Percentiles rank a stretch among this genome's conserved stretches.
Evolutionary conservation across 164 flowering plant species (phyloP).

Genomic region (Brasenia schreberi): DNA sequence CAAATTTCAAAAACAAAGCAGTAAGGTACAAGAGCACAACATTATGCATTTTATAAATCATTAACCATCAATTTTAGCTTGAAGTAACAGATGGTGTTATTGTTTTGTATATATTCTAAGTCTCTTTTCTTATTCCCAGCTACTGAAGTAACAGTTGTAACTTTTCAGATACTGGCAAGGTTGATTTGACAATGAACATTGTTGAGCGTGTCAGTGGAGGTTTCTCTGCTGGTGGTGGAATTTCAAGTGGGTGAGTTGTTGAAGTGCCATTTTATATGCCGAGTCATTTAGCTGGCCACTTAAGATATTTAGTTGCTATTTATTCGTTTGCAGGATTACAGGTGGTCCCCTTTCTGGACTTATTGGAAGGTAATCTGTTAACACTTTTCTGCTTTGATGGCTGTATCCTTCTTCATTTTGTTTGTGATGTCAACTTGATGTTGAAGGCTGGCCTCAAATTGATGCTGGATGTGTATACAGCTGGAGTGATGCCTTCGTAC

Average conservation of each 20-base stretch:
- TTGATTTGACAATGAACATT: constrained; percentile 82
- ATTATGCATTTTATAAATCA: no score
- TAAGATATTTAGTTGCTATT: neutral
- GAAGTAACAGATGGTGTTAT: no score
- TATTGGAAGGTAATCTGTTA: constrained; percentile 69
- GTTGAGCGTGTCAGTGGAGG: constrained; percentile 96
- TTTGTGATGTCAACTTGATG: no score
- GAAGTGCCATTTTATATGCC: neutral
- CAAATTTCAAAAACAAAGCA: no score
- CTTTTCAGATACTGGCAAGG: constrained; percentile 69
- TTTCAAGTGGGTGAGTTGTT: constrained; percentile 88
- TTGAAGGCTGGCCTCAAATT: no score
- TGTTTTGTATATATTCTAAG: no score
- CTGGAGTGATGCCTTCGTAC: no score
- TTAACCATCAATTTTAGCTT: no score
- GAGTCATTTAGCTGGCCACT: constrained; percentile 1
- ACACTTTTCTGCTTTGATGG: no score
- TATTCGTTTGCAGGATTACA: constrained; percentile 57
- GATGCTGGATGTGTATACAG: no score
- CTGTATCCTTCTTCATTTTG: no score
- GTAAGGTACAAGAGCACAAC: no score
- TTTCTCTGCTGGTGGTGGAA: constrained; percentile 98
- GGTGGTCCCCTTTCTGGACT: constrained; percentile 93
- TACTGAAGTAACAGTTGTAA: constrained; percentile 5
- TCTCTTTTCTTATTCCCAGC: neutral